Base-by-base conservation (phyloP, 805 yeast genomes). In the Sugiyamaella boreocaroliniensis region DNA sequence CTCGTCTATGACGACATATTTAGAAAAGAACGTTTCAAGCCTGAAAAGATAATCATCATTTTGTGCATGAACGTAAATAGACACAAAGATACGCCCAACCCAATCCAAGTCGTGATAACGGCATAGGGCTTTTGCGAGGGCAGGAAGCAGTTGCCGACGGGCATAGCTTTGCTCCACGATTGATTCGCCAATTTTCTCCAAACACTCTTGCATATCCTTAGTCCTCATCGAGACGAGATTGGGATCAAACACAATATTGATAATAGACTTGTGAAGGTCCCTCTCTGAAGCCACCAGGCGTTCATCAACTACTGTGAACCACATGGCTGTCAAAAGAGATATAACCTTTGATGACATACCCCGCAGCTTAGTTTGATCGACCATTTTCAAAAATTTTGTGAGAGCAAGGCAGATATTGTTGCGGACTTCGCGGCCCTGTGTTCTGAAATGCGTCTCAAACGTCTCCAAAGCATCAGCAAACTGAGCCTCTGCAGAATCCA, bases 131-230 rank as follows among this genome's bases (percentile, higher is more conserved):
- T 65, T 65, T 9, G 85, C 72, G 10, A 89, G 63, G 0, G 74
- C 60, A 0, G 96, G 90, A 20, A 88, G 67, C 7, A 89, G 68
- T 2, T 85, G 75, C 58, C 95, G 79, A 66, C 96, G 77, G 0
- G 86, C 82, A 50, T 64, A 73, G 52, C 71, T 58, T 16, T 59
- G 62, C 12, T 54, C 55, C 5, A 68, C 55, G 12, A 67, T 47
- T 12, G 58, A 61, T 6, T 48, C 22, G 37, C 67, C 63, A 8
- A 67, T 60, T 4, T 43, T 29, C 34, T 61, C 59, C 1, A 80
- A 62, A 0, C 55, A 54, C 6, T 59, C 62, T 10, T 68, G 62
- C 16, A 73, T 57, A 1, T 52, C 56, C 12, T 59, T 64, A 55
- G 65, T 66, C 1, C 61, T 58, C 1, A 67, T 59, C 6, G 52